Evolutionary conservation across 2,329 filamentous ascomycete species (phyloP).

Genomic region (Colletotrichum sp.): DNA sequence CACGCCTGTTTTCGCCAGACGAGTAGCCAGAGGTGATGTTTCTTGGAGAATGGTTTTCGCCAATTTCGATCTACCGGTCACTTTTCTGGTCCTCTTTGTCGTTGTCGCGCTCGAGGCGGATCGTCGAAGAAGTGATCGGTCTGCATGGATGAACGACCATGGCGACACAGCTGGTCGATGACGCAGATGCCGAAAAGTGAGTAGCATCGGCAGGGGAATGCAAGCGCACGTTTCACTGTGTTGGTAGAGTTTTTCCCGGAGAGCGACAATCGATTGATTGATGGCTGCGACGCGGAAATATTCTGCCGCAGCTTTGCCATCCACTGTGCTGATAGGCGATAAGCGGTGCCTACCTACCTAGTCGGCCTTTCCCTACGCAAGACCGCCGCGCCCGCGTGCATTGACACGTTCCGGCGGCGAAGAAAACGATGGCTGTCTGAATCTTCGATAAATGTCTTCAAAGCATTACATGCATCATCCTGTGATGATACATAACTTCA

Average conservation of each 20-base stretch:
- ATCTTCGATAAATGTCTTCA: too few species aligned
- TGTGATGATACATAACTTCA: fast-evolving
- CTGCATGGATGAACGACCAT: background rate
- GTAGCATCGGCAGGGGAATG: background rate
- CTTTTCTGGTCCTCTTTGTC: background rate
- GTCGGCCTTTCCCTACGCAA: background rate
- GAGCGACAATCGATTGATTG: background rate
- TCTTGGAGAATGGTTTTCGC: background rate
- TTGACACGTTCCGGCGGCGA: background rate
- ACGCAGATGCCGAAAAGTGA: background rate
- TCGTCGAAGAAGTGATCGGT: background rate
- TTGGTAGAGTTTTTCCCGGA: background rate
- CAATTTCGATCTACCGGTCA: background rate
- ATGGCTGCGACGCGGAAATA: background rate
- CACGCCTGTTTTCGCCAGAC: background rate
- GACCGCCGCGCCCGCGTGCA: background rate
- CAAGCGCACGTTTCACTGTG: background rate
- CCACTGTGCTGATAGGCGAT: background rate
- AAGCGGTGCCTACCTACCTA: background rate
- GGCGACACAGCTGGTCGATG: background rate
- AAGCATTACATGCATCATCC: too few species aligned
- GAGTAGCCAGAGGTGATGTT: background rate
- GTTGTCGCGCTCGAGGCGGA: background rate
- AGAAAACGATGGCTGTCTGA: background rate
- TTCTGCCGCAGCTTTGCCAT: background rate